These are phyloP conservation scores for Colletotrichum spaethianum DNA, from an alignment of 2,329 filamentous ascomycete species.

Conservation along the genomic window DNA sequence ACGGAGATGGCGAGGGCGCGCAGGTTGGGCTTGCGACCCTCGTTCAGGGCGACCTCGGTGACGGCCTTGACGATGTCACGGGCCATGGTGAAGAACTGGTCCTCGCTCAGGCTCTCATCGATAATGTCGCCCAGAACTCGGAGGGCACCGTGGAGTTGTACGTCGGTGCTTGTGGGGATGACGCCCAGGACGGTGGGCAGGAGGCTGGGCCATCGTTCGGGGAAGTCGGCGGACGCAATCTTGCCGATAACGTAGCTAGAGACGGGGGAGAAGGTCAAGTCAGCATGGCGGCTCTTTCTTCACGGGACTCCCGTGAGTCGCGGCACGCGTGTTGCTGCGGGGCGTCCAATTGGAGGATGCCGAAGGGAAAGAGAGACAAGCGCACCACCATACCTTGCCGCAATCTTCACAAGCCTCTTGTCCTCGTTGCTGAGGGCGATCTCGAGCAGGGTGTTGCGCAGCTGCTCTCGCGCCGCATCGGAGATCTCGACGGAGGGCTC, in stretches of 20 bases:
- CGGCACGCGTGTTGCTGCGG: not conserved
- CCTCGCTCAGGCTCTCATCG: conserved; percentile 92
- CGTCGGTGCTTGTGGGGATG: conserved; percentile 81
- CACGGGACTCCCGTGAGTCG: not conserved
- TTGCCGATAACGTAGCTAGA: conserved; percentile 86
- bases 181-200: conserved; percentile 84
- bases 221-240: conserved; percentile 93
- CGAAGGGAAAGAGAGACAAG: not conserved
- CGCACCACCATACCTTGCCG: conserved; percentile 76
- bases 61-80: conserved; percentile 87
- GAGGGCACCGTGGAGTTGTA: conserved; percentile 89
- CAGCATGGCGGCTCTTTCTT: conserved; percentile 15
- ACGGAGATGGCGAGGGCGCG: conserved; percentile 90
- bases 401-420: conserved; percentile 88
- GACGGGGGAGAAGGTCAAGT: conserved; percentile 30
- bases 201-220: conserved; percentile 93
- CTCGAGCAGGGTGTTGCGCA: conserved; percentile 82
- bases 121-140: conserved; percentile 91
- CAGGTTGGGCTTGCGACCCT: conserved; percentile 80
- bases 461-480: conserved; percentile 79
- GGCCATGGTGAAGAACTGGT: conserved; percentile 94
- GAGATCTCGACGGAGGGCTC: conserved; percentile 74
- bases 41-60: conserved; percentile 85
- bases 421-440: conserved; percentile 80
- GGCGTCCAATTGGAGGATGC: not conserved